Evolutionary conservation across 1,284 basidiomycete species (phyloP), one percentile per base, ranked within the genome.

Genomic region (Ganoderma resinaceum): DNA sequence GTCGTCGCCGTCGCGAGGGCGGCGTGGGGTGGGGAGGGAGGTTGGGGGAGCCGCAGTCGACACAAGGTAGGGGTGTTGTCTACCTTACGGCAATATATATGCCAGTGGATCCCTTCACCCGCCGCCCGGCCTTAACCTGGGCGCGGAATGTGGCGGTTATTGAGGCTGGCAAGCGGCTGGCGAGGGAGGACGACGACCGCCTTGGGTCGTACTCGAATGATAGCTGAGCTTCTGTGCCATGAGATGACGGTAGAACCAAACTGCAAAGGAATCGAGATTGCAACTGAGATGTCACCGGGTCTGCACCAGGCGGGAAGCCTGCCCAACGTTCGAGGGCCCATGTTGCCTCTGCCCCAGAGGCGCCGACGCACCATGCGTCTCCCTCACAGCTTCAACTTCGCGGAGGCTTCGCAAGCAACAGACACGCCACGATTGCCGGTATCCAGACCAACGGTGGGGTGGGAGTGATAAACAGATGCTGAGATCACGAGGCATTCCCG

Each of bases 361-460:
- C 70, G 70, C 70, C 53, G 43, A 35, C 23, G 20, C 11, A 61
- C 67, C 70, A 71, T 66, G 70, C 42, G 70, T 31, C 35, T 31
- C 61, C 55, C 46, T 49, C 8, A 40, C 49, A n/a, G 65, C 65
- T 66, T 61, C 57, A 61, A 40, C 66, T 68, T 66, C 67, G 55
- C 46, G 52, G 46, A 49, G 63, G 29, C 4, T 18, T 33, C 52
- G 26, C 58, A 38, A 29, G n/a, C 58, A 60, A 42, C 12, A 59
- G 7, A 43, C 55, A 20, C 55, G n/a, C 57, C 23, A 37, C 35
- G n/a, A 55, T 52, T 52, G 31, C 49, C 63, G 40, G 43, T 26
- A 59, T 65, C 55, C 63, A 49, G 20, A n/a, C 11, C 33, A 58
- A 58, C 33, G 29, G 20, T 37, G 20, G 33, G n/a, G 33, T n/a